A percentile compares a stretch with the other conserved stretches of the same genome.
phyloP scores from a whole-genome alignment of 2,329 filamentous ascomycete genomes.

The Helminthosporium solani region DNA sequence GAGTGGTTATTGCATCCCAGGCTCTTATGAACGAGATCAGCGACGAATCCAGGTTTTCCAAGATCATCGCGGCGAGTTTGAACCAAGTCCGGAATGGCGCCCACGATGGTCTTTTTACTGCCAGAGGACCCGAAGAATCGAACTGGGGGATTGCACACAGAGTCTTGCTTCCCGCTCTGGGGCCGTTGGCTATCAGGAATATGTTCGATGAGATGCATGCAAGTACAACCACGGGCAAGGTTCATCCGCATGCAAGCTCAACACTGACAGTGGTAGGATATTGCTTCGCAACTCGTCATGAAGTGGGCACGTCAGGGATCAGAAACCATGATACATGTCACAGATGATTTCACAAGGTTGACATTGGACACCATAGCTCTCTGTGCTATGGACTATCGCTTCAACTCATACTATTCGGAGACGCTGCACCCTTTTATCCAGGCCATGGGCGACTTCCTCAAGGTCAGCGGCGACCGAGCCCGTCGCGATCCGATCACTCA shows the following conservation, averaged over 20 bases:
- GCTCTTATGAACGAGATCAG: conserved; percentile 44
- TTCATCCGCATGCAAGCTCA: not conserved
- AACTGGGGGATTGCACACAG: conserved; percentile 61
- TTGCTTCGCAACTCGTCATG: conserved; percentile 64
- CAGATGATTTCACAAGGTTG: conserved; percentile 42
- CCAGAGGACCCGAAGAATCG: conserved; percentile 40
- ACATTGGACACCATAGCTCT: conserved; percentile 43
- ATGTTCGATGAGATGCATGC: conserved; percentile 60
- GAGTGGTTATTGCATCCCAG: conserved; percentile 34
- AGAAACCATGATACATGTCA: conserved; percentile 35
- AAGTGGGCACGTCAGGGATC: conserved; percentile 64
- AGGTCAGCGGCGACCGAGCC: conserved; percentile 37
- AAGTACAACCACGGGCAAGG: not conserved
- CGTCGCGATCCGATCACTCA: conserved; percentile 33
- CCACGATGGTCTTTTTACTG: conserved; percentile 46
- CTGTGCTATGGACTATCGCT: conserved; percentile 45
- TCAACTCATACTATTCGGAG: conserved; percentile 44
- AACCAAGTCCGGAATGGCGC: conserved; percentile 39
- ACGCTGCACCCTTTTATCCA: conserved; percentile 41
- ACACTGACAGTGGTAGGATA: conserved; percentile 49
- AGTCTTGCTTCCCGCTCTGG: conserved; percentile 67
- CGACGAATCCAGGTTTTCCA: conserved; percentile 41
- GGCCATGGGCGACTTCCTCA: conserved; percentile 42
- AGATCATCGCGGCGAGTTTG: conserved; percentile 30
- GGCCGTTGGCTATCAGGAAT: conserved; percentile 63